Base-by-base conservation (phyloP, 164 flowering plant species). In the Litsea cubeba region DNA sequence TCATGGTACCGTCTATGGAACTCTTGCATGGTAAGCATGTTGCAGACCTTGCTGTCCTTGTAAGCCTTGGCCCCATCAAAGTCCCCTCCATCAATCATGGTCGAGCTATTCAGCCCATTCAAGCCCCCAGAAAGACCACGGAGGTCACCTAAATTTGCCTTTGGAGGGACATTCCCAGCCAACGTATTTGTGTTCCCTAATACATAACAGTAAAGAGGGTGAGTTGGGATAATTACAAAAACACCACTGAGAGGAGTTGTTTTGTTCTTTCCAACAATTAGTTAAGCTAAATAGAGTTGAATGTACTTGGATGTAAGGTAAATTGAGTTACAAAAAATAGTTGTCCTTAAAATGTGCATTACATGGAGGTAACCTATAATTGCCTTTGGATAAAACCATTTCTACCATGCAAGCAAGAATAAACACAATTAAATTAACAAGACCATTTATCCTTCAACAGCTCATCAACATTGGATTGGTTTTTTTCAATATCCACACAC, bases 31-130 rank as follows among this genome's bases (percentile, higher is more conserved):
- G 91, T 92, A n/a, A 95, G 94, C 98, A 95, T 95, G 85, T 95
- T 93, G 91, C 99, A 95, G n/a, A 95, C 99, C 79, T 95, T 95
- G 90, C 99, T 93, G 90, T 95, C 99, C 83, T 93, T 93, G 90
- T 95, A 93, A 68, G 98, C 98, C 82, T 95, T 95, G 35, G 99
- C 99, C 17, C 99, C 99, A 71, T 95, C 98, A 76, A 90, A 95
- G 5, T 86, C 88, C 54, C 94, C 60, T 22, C 99, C 98, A 73
- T 95, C 99, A 11, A 95, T 87, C 99, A 95, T 95, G 76, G 95
- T 17, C 17, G 97, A 91, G 84, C 85, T 88, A 88, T 91, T 90
- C 49, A 89, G 73, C 22, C 96, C 98, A 70, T 83, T 90, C 69
- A 95, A 78, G 0, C 98, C 99, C 6, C 96, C 94, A 3, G 93